These are phyloP conservation scores for Pisolithus tinctorius DNA, from an alignment of 768 basidiomycete species.

Conservation along the genomic window DNA sequence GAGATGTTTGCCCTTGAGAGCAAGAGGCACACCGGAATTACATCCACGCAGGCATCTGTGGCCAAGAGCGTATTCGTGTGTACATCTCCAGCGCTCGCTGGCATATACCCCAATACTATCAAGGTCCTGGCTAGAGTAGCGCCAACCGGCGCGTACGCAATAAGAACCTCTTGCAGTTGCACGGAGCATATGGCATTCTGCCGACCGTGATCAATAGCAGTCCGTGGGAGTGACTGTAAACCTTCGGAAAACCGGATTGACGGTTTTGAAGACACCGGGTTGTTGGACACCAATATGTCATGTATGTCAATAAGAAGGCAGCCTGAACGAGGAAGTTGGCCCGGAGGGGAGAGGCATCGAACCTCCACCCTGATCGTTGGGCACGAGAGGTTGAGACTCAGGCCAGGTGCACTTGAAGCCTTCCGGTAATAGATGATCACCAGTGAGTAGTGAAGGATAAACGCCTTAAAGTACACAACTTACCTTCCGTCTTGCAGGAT, in stretches of 20 bases:
- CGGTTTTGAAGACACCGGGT: constrained; percentile 13
- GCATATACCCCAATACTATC: constrained; percentile 45
- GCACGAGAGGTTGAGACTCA: constrained; percentile 34
- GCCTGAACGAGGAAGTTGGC: constrained; percentile 52
- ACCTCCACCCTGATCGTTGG: constrained; percentile 61
- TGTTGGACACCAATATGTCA: constrained; percentile 36
- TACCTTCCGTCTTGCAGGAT: constrained; percentile 13
- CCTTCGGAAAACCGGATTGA: constrained; percentile 25
- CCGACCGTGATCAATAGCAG: constrained; percentile 1
- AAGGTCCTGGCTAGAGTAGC: constrained; percentile 37
- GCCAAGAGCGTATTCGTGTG: constrained; percentile 19
- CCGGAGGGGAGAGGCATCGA: constrained; percentile 55
- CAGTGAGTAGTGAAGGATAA: constrained; percentile 2
- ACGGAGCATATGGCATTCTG: constrained; percentile 28
- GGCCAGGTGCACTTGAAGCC: not conserved
- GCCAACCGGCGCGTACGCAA: constrained; percentile 40
- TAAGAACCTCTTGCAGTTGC: constrained; percentile 38
- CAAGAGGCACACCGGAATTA: constrained; percentile 16
- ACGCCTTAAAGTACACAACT: not conserved
- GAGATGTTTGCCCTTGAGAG: constrained; percentile 10
- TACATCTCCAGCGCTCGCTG: constrained; percentile 12
- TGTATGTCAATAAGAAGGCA: constrained; percentile 60
- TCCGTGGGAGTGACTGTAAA: not conserved
- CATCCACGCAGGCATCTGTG: constrained; percentile 11
- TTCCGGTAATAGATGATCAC: constrained; percentile 5